These are phyloP conservation scores for Mycosphaerella arachidis DNA, from an alignment of 2,329 filamentous ascomycete genomes.

Conservation along the genomic window DNA sequence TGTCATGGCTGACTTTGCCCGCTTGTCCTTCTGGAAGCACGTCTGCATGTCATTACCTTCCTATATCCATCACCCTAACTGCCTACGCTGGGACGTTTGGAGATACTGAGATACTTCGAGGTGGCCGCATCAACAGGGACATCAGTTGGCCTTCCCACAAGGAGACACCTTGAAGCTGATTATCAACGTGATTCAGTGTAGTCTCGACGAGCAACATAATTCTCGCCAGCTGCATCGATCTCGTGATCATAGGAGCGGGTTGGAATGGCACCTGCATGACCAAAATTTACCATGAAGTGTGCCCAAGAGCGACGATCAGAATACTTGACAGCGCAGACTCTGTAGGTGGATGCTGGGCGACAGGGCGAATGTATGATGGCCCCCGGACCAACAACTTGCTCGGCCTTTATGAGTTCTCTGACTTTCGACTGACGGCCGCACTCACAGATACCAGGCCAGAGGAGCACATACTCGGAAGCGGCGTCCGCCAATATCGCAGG, in stretches of 20 bases:
- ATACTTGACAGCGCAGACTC: slow-evolving; percentile 21
- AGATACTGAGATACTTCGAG: no score
- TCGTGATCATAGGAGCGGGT: slow-evolving; percentile 21
- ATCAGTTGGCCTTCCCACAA: no score
- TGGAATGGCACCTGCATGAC: slow-evolving; percentile 43
- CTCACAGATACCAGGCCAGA: slow-evolving; percentile 42
- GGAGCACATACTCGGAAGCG: slow-evolving; percentile 55
- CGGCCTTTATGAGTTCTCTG: slow-evolving; percentile 66
- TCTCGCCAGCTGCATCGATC: background rate
- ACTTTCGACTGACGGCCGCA: slow-evolving; percentile 59
- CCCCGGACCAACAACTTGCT: slow-evolving; percentile 66
- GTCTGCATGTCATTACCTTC: background rate
- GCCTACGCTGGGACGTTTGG: background rate
- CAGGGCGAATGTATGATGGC: slow-evolving; percentile 60
- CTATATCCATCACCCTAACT: background rate
- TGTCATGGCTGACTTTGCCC: background rate
- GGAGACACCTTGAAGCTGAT: no score
- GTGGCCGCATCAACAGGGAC: no score
- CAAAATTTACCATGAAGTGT: slow-evolving; percentile 43
- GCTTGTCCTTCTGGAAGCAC: background rate
- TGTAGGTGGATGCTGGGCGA: slow-evolving; percentile 65
- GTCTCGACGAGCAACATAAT: background rate
- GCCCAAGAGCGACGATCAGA: slow-evolving; percentile 38
- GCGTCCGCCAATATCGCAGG: slow-evolving; percentile 53
- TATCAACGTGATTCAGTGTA: no score